A percentile compares a stretch with the other conserved stretches of the same genome.
These are phyloP conservation scores for Bocquillonia castaneifolia DNA, from an alignment of 441 rosid species.

Conservation along the genomic window DNA sequence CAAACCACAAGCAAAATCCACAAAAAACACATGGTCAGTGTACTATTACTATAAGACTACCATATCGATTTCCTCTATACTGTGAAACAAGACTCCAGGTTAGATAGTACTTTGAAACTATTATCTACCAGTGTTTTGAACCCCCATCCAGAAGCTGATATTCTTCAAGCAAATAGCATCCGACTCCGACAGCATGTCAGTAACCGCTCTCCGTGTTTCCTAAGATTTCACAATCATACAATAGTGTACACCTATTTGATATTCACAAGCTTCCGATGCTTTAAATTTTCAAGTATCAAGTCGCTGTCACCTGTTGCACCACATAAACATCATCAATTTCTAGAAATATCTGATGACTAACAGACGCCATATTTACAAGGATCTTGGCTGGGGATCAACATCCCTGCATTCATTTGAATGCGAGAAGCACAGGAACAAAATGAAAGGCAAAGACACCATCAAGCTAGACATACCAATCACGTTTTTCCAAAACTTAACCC, in stretches of 20 bases:
- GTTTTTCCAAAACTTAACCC: constrained; percentile 22
- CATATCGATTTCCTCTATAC: constrained; percentile 23
- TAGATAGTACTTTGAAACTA: constrained; percentile 23
- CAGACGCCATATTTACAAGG: not conserved
- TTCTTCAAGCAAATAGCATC: constrained; percentile 25
- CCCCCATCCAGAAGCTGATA: constrained; percentile 3
- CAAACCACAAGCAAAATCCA: constrained; percentile 30
- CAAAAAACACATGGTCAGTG: constrained; percentile 27
- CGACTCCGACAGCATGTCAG: constrained; percentile 27
- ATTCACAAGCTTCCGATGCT: constrained; percentile 44
- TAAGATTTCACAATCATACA: constrained; percentile 29
- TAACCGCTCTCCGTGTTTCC: constrained; percentile 22
- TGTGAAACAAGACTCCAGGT: constrained; percentile 16
- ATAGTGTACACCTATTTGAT: constrained; percentile 39
- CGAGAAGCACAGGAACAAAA: not conserved
- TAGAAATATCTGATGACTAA: not conserved
- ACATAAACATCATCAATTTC: not conserved
- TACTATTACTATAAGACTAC: constrained; percentile 24
- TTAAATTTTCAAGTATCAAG: not conserved
- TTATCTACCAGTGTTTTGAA: constrained; percentile 18
- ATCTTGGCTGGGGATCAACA: not conserved
- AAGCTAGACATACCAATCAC: constrained; percentile 31
- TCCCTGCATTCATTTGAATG: too few relatives aligned
- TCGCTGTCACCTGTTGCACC: constrained; percentile 7
- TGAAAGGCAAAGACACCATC: not conserved